Base-by-base conservation (phyloP, 257 asterid genomes). In the Rauvolfia tetraphylla region DNA sequence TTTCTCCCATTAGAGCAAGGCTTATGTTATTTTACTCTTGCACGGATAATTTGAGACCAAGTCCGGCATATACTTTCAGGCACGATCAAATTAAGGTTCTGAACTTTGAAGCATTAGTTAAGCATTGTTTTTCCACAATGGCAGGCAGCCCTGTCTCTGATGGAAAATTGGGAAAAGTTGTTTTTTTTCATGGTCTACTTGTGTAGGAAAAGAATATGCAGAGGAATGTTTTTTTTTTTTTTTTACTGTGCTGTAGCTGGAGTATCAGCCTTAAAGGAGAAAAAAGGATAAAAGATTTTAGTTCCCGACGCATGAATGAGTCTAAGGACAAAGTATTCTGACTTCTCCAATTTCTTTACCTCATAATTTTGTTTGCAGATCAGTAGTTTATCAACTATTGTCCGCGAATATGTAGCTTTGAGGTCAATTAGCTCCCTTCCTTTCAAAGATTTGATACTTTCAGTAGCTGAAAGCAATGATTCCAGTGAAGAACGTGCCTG, bases 361-460 rank as follows among this genome's bases (percentile, higher is more conserved):
- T 63, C 68, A 59, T 72, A 61, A 73, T 76, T 54, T 75, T 75
- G 46, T 76, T 39, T 77, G 73, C 89, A 95, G 99, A 84, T 95
- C 56, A 90, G 97, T 90, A 91, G 96, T 80, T 87, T 95, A 83
- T 95, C 99, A 75, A 95, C 98, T 79, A 93, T 95, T 79, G 89
- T 86, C 36, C 97, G 99, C 49, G 99, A 95, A 85, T 95, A 90
- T 85, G 91, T 91, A 77, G 99, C 90, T 71, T 77, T 95, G 87
- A 85, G 85, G 79, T 95, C 99, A 80, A 80, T 95, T 81, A 86
- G 83, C 81, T 85, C 88, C 79, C 93, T 93, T 61, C 98, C 97
- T 3, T 95, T 93, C 87, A 93, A 86, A 83, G 93, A 95, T 86
- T 83, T 93, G 88, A 88, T 95, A 79, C 83, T 95, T 79, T 81